Evolutionary conservation across 129 eudicot species (phyloP), one percentile per base, ranked within the genome.

Genomic region (Artemisia tridentata): DNA sequence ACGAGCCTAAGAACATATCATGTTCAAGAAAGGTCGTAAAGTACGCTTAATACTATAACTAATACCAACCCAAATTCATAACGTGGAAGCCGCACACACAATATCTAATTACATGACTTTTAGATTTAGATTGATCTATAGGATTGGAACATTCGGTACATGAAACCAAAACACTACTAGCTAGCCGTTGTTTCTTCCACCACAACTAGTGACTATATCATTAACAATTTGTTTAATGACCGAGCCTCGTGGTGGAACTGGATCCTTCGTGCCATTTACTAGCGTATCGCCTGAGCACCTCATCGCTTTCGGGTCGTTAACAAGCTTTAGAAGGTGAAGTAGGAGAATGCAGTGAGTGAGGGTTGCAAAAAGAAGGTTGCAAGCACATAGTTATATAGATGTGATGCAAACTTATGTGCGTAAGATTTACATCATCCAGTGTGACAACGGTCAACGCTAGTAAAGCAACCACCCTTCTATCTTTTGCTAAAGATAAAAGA

Each of bases 221-320:
- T n/a, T 65, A 8, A 75, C 67, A 27, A 75, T 75, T 27, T 52
- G 48, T 59, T 75, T 75, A 3, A 75, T 75, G 72, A 75, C 0
- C 14, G 20, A 4, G n/a, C 79, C 79, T 23, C 73, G 79, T 21
- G 72, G 72, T 65, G 79, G 79, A 16, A 75, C 79, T 0, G 72
- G 79, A 25, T 74, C 79, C 11, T 16, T 74, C 2, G 29, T 11
- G 25, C 13, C 58, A 3, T 67, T 65, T 54, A 15, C 66, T 20
- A 43, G 46, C 48, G 23, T 11, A 0, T 75, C 8, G 54, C 47
- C 25, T 2, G 58, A 21, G 46, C 20, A 15, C 79, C 46, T 19
- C 72, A 74, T 74, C 67, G 34, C 5, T 29, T 29, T 29, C 34
- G 6, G 34, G 6, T 29, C 34, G n/a, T 63, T 11, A 7, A 7